Conservation (phyloP, 2,329 filamentous ascomycete genomes). For the Penicillium sp. region DNA sequence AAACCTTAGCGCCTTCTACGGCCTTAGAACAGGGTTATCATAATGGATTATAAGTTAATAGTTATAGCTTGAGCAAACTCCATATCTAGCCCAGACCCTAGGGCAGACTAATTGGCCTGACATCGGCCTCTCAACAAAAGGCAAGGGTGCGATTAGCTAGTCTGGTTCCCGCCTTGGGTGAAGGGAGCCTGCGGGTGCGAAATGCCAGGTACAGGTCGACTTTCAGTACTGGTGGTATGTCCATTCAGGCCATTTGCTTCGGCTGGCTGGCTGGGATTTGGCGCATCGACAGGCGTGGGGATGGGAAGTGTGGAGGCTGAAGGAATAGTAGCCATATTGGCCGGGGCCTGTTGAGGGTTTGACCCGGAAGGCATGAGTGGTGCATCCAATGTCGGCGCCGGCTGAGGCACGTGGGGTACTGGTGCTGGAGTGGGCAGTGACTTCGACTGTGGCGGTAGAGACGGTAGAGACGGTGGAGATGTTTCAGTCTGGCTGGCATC, state of each 20-base stretch:
- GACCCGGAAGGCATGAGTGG: background rate
- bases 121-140: background rate
- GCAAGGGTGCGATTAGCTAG: background rate
- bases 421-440: background rate
- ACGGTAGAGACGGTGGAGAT: background rate
- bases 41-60: background rate
- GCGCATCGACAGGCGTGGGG: background rate
- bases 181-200: conserved; percentile 1
- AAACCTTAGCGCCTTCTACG: background rate
- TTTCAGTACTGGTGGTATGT: conserved; percentile 1
- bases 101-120: background rate
- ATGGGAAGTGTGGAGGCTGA: background rate
- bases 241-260: conserved; percentile 8
- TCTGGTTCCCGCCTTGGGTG: background rate
- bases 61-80: conserved; percentile 4
- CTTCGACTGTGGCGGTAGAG: conserved; percentile 2
- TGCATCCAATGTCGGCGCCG: background rate
- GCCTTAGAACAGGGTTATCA: background rate
- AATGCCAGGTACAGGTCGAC: background rate
- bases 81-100: background rate
- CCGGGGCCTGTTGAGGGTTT: background rate
- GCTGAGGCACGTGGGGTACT: background rate
- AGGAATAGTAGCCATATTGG: background rate
- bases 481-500: conserved; percentile 4
- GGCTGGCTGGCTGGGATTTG: background rate